A percentile compares a stretch with the other conserved stretches of the same genome.
Evolutionary conservation across 2,329 filamentous ascomycete genomes (phyloP).

Genomic region (Talaromyces sp.): DNA sequence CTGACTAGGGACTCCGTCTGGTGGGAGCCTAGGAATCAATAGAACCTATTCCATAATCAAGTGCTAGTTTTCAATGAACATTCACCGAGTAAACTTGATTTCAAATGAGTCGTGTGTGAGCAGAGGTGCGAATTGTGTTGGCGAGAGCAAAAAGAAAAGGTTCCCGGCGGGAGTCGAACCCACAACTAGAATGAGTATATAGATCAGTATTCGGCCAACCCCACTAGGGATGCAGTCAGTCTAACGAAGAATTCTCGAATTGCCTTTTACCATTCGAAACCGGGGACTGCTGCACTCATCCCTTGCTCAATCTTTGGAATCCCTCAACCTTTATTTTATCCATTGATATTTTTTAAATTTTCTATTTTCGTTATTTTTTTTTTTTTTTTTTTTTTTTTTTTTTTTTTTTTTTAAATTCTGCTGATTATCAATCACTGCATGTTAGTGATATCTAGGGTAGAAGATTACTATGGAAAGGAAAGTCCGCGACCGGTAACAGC

Average conservation of each 20-base stretch:
- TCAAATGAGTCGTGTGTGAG: too few relatives aligned
- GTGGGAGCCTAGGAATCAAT: too few relatives aligned
- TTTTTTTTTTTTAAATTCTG: background rate
- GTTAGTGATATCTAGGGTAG: too few relatives aligned
- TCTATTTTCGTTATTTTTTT: background rate
- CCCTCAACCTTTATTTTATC: background rate
- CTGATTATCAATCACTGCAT: too few relatives aligned
- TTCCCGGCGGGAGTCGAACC: background rate
- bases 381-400: background rate
- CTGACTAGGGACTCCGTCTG: constrained; percentile 15
- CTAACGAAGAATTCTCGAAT: constrained; percentile 11
- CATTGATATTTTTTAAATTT: background rate
- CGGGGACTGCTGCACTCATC: background rate
- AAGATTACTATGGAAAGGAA: too few relatives aligned
- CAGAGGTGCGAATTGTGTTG: too few relatives aligned
- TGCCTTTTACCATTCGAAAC: constrained; percentile 14
- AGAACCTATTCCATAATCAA: background rate
- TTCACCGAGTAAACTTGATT: too few relatives aligned
- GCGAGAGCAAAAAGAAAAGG: background rate
- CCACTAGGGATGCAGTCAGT: constrained; percentile 1
- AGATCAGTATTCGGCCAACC: constrained; percentile 17
- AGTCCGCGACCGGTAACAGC: too few relatives aligned
- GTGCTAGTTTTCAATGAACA: too few relatives aligned
- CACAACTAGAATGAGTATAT: background rate
- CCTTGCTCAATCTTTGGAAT: background rate